Conservation (phyloP, 495 filamentous ascomycete genomes). For the Aspergillus heteromorphus region DNA sequence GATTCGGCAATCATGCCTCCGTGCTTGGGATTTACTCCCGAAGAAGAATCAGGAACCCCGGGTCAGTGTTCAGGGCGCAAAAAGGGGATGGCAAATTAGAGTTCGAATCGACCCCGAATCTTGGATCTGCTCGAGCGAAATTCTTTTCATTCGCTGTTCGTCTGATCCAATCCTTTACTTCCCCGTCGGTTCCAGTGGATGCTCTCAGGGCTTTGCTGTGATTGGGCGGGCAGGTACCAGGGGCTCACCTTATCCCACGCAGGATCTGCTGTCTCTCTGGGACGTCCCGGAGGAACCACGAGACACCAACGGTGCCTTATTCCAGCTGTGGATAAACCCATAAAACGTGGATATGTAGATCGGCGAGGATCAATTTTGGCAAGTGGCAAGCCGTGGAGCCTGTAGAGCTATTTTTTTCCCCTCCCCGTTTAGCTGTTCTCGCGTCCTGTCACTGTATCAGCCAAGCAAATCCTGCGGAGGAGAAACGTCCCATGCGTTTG, state of each 20-base stretch:
- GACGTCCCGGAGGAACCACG: neutral
- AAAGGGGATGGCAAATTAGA: neutral
- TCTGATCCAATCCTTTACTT: neutral
- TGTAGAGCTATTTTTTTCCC: too few relatives aligned
- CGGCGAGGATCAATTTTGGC: neutral
- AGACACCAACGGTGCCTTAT: neutral
- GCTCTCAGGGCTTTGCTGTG: neutral
- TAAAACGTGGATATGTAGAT: neutral
- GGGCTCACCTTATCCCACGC: neutral
- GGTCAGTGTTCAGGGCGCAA: neutral
- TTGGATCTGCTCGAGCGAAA: neutral
- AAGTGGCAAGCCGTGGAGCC: neutral
- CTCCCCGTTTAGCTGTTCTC: neutral
- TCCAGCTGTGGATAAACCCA: neutral
- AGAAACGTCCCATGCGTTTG: neutral
- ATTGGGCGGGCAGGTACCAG: neutral
- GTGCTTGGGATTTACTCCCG: neutral
- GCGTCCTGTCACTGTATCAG: neutral
- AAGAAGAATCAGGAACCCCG: neutral
- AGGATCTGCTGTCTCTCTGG: neutral
- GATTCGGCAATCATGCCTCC: neutral
- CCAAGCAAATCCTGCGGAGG: neutral
- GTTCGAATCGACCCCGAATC: neutral
- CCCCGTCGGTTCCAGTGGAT: neutral
- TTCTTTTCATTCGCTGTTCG: neutral